Base-by-base conservation (phyloP, 2,329 filamentous ascomycete species). In the Aureobasidium sp. region DNA sequence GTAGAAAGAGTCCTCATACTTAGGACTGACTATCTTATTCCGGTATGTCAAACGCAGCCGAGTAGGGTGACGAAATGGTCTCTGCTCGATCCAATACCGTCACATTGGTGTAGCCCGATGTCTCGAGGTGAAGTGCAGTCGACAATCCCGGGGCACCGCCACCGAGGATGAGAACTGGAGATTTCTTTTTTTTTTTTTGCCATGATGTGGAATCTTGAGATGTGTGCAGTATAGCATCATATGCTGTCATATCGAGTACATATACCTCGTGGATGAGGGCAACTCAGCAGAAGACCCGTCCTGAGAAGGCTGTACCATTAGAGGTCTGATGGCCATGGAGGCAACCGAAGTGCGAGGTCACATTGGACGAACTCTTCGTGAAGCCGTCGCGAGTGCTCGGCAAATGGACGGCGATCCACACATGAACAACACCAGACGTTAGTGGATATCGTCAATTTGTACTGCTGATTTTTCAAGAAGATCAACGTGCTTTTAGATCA, bases 21-120 rank as follows among this genome's bases (percentile, higher is more conserved):
- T 78, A 4, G 74, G 77, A 2, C 79, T 72, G 32, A 83, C 69
- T 53, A 83, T 82, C 63, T 83, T 83, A 62, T 83, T 83, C 22
- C n/a, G n/a, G n/a, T n/a, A 83, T 61, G 57, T 83, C 79, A 55
- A 80, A 79, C 16, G 73, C 79, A 0, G 79, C 80, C 0, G 80
- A 81, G 60, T 64, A 73, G 4, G 66, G 65, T 1, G 76, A 74
- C 1, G 78, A 78, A 3, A 75, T 71, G 8, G 67, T 64, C 10
- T 65, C 61, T 37, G 69, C 69, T 51, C 64, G 63, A 51, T 79
- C 76, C 12, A 75, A 68, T 4, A 79, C 70, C 3, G 74, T 74
- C 44, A 79, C 69, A 53, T 75, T 64, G 0, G 61, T 71, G 56
- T 74, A 76, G 1, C 74, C 74, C 0, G 68, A 62, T 6, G 66